These are phyloP conservation scores for Umbelopsis ramanniana DNA, from an alignment of 192 early-diverging fungal species.

Conservation along the genomic window DNA sequence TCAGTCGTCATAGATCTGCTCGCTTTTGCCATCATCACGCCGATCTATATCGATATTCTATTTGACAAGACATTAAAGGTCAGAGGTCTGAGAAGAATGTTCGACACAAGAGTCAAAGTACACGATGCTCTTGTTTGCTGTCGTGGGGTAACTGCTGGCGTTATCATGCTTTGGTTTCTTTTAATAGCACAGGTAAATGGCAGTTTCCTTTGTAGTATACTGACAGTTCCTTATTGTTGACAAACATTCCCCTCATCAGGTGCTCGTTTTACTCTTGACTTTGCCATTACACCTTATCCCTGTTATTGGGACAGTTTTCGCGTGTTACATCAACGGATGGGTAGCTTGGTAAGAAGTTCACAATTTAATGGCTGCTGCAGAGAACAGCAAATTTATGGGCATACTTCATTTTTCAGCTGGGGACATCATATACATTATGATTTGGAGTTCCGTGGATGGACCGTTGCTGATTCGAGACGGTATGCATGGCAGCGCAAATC, in stretches of 20 bases:
- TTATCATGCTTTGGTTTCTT: slow-evolving; percentile 46
- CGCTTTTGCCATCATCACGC: slow-evolving; percentile 60
- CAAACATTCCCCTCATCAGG: slow-evolving; percentile 36
- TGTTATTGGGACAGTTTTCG: slow-evolving; percentile 56
- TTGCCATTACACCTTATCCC: slow-evolving; percentile 64
- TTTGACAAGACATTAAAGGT: slow-evolving; percentile 59
- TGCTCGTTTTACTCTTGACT: slow-evolving; percentile 58
- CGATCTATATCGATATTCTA: slow-evolving; percentile 60
- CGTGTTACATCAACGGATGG: slow-evolving; percentile 58
- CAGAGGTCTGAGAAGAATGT: slow-evolving; percentile 47
- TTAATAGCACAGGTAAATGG: slow-evolving; percentile 27
- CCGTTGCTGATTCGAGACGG: slow-evolving; percentile 44
- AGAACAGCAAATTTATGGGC: too few relatives aligned
- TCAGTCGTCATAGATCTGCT: slow-evolving; percentile 52
- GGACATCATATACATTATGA: slow-evolving; percentile 58
- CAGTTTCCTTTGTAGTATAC: not conserved
- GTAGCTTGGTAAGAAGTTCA: slow-evolving; percentile 34
- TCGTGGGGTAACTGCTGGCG: slow-evolving; percentile 47
- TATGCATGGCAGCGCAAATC: slow-evolving; percentile 46
- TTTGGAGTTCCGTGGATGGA: slow-evolving; percentile 53
- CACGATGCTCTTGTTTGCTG: slow-evolving; percentile 46
- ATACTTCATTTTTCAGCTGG: slow-evolving; percentile 41
- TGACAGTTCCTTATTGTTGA: not conserved
- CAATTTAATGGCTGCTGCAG: not conserved
- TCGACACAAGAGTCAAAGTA: slow-evolving; percentile 45